Conservation (phyloP, 371 early-diverging fungal genomes). For the Mucor velutinosus region DNA sequence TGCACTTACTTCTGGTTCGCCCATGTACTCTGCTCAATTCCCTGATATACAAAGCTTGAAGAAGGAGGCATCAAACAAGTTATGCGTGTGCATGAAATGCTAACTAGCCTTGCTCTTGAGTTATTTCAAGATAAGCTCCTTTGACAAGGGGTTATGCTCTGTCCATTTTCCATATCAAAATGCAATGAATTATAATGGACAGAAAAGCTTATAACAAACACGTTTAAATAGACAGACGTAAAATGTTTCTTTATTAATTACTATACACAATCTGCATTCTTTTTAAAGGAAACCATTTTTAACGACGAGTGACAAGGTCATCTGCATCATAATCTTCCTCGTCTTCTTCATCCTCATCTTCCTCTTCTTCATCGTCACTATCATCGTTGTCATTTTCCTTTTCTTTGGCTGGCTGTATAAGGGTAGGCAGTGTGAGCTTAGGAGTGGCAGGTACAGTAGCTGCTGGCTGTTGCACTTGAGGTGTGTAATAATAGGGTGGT, state of each 20-base stretch:
- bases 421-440: not conserved
- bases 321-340: conserved; percentile 1
- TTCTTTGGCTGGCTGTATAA: not conserved
- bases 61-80: too few relatives aligned
- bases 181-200: too few relatives aligned
- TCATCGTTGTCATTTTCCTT: not conserved
- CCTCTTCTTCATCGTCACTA: not conserved
- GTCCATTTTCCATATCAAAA: too few relatives aligned
- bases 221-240: not conserved
- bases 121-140: too few relatives aligned
- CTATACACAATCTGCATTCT: not conserved
- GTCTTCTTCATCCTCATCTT: conserved; percentile 1
- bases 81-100: too few relatives aligned
- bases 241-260: not conserved
- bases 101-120: too few relatives aligned
- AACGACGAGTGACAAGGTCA: not conserved
- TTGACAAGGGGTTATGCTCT: too few relatives aligned
- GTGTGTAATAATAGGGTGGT: not conserved
- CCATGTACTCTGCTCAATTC: too few relatives aligned
- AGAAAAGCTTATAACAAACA: not conserved
- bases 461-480: not conserved
- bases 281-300: not conserved
- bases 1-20: too few relatives aligned
- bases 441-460: not conserved
- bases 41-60: too few relatives aligned